Percentiles rank a stretch among this genome's conserved stretches.
These are phyloP conservation scores for Grammothele lineata DNA, from an alignment of 768 basidiomycete species.

Conservation along the genomic window DNA sequence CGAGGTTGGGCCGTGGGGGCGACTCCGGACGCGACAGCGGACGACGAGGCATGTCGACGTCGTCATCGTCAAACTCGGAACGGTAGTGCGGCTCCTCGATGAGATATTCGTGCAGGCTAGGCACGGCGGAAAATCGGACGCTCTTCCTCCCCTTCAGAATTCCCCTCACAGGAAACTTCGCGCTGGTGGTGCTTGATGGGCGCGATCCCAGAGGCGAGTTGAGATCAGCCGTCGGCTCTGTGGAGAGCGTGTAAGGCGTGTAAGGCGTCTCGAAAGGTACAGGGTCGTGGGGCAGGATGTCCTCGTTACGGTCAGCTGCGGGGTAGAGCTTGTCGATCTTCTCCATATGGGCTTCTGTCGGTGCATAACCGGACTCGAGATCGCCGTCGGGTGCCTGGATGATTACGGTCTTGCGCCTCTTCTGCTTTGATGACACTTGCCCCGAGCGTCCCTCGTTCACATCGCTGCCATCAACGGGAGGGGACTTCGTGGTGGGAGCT, in stretches of 20 bases:
- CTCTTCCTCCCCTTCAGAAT: slow-evolving; percentile 38
- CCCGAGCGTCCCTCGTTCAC: background rate
- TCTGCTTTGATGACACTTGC: slow-evolving; percentile 7
- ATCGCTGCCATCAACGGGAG: background rate
- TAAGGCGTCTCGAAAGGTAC: slow-evolving; percentile 16
- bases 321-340: background rate
- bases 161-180: slow-evolving; percentile 26
- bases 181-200: slow-evolving; percentile 23
- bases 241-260: too few species aligned
- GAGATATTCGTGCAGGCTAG: slow-evolving; percentile 17
- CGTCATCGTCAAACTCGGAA: background rate
- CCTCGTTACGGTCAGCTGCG: background rate
- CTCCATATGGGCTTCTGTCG: background rate
- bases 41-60: background rate
- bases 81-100: slow-evolving; percentile 1
- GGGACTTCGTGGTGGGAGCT: background rate
- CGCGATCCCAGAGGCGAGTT: slow-evolving; percentile 15
- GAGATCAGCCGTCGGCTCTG: slow-evolving; percentile 18
- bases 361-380: background rate
- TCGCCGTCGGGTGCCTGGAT: slow-evolving; percentile 21
- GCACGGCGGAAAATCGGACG: slow-evolving; percentile 32
- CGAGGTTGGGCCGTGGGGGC: too few species aligned
- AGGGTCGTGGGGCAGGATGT: slow-evolving; percentile 1
- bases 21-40: background rate
- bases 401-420: slow-evolving; percentile 26